Base-by-base conservation (phyloP, 2,329 filamentous ascomycete species). In the Aureobasidium vineae region DNA sequence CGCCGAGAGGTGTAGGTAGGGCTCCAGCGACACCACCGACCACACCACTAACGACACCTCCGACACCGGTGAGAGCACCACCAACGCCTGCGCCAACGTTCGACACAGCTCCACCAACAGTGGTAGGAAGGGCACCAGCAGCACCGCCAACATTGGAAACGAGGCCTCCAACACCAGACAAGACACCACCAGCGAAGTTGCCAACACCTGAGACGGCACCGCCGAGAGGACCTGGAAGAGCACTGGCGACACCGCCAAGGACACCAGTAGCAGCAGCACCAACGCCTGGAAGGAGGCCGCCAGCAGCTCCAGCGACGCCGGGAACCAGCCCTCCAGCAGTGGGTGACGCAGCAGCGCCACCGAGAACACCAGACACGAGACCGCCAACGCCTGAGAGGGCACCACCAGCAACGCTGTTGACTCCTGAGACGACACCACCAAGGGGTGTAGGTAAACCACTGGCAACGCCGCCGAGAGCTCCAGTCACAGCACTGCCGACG, bases 401-500 rank as follows among this genome's bases (percentile, higher is more conserved):
- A 54, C 47, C 36, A 19, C 47, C 47, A 36, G 26, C 38, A 8
- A 49, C 38, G 28, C 38, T 45, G 33, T 63, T 63, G 59, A 52
- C 59, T 28, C 59, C 59, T 40, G 59, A 63, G 11, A 63, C 45
- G 26, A 64, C 28, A 19, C 61, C 61, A 36, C 47, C 61, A 4
- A 63, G 19, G 2, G 57, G 45, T 21, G 47, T 52, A 33, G 33
- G 60, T 19, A 63, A 47, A 23, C n/a, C 60, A 19, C 23, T 36
- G 47, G 47, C 60, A 53, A 41, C 60, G 23, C 33, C 47, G 15
- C 49, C 49, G 23, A 63, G 40, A 23, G 36, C 45, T 15, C 60
- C 60, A 19, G 45, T 63, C 31, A 36, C 49, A 43, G 47, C 60
- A 47, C 47, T 36, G 41, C 60, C 49, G 5, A 53, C 21, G 31